Evolutionary conservation across 2,329 filamentous ascomycete genomes (phyloP), one percentile per base, ranked within the genome.

Genomic region (Colletotrichum horii): DNA sequence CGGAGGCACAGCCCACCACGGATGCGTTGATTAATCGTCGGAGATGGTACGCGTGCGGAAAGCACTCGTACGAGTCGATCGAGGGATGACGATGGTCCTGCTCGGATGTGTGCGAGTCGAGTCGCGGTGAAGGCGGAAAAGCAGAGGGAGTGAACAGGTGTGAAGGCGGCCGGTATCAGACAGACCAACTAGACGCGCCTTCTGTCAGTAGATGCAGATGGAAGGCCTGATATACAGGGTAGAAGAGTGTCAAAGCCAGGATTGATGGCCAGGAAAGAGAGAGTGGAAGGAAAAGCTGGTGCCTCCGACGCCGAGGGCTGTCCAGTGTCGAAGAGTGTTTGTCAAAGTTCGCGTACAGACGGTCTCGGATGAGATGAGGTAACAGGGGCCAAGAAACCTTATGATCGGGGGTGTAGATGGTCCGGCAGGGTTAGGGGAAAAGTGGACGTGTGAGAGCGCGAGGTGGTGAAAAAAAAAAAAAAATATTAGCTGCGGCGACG

Each of bases 301-400:
- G 74, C 74, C 70, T 74, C 70, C 64, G 28, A 38, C 48, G 56
- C 65, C 74, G 74, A 75, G 64, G 70, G 70, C 64, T 67, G 22
- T 28, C 43, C 70, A 73, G 73, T 65, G 70, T 75, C 64, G 43
- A 67, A 62, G 28, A 67, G 58, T 73, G 74, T 73, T 74, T 75
- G 74, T 74, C 74, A 75, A 73, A 52, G 74, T 75, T 75, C 74
- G 74, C 74, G 70, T 65, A 65, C 60, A 67, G 28, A 69, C 43
- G 73, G 74, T 73, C 74, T 75, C 64, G 74, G 70, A 73, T 58
- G 64, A 75, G 74, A 75, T 75, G 74, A 74, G 74, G 74, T 75
- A 74, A 75, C 74, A 75, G 70, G 74, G 74, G 74, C 70, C 74
- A 75, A 75, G 73, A 75, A 75, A 75, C 73, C 73, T 75, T 73